phyloP scores from a whole-genome alignment of 2,329 filamentous ascomycete species.

The Sphaerulina vaccinii region DNA sequence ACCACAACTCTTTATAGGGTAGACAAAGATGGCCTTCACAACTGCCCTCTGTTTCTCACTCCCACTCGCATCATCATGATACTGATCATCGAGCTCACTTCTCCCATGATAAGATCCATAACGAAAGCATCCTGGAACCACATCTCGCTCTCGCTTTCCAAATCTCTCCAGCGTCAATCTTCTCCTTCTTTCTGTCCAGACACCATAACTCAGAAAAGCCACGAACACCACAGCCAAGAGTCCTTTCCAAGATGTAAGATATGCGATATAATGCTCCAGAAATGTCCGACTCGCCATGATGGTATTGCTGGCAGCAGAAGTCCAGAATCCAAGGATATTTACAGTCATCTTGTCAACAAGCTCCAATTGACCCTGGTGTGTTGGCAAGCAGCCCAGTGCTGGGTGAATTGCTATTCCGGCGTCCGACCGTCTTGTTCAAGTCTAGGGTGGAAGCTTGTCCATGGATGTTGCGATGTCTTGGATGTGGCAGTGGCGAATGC shows the following conservation, averaged over 20 bases:
- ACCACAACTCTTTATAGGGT: constrained; percentile 51
- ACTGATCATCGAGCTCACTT: constrained; percentile 32
- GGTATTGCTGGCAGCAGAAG: neutral
- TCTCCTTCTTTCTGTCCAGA: constrained; percentile 7
- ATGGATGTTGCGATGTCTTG: neutral
- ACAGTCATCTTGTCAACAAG: neutral
- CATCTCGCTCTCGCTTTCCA: neutral
- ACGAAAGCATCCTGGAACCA: constrained; percentile 7
- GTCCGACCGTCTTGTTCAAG: neutral
- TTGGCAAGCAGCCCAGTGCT: neutral
- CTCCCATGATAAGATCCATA: constrained; percentile 4
- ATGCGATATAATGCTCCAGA: constrained; percentile 16
- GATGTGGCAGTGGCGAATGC: no score
- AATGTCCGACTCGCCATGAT: constrained; percentile 8
- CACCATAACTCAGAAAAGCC: neutral
- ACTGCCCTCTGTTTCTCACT: constrained; percentile 18
- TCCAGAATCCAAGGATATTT: neutral
- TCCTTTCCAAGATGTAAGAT: constrained; percentile 16
- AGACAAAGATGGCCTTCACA: constrained; percentile 44
- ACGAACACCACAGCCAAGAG: constrained; percentile 7
- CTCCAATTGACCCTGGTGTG: neutral
- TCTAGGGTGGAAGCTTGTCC: neutral
- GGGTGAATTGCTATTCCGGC: neutral
- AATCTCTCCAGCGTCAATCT: neutral
- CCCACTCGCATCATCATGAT: neutral